Base-by-base conservation (phyloP, 164 flowering plant genomes). In the Brasenia schreberi region DNA sequence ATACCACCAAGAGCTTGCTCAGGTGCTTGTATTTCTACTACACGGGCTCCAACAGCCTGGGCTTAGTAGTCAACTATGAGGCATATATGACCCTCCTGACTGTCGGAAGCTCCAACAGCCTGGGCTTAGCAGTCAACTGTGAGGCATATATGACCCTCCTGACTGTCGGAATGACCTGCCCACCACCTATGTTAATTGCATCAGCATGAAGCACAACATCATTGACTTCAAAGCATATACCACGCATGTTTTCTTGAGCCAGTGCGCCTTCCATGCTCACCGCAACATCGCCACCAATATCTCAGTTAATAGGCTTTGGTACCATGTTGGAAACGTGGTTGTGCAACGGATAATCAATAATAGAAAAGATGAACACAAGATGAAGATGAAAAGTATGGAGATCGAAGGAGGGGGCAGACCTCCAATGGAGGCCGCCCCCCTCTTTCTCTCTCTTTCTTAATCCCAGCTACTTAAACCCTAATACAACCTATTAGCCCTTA, bases 1-100 rank as follows among this genome's bases (percentile, higher is more conserved):
- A 77, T 77, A 19, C 80, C 78, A 17, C 80, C 80, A 67, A 77
- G 80, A 0, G 77, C 80, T 33, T 71, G 73, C 45, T 71, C 73
- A 2, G 73, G 69, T 11, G 73, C 73, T 49, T 71, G 73, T 18
- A 71, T 71, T 66, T 71, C 73, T 27, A 71, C 73, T 62, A 71
- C 44, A 71, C 73, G 0, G 73, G 73, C 69, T 71, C 73, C 60
- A 71, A 53, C 7, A 71, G 73, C 61, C 69, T 59, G 19, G 64
- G 71, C 58, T 69, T 69, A 17, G 70, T 66, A 52, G 66, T 69
- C 59, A 69, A 18, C 66, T 69, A 66, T 5, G 71, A 63, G 12
- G 71, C 71, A 56, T 69, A 69, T 14, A 69, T 60, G 52, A 65
- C 73, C 66, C 69, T 66, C 44, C 73, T 71, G 17, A 66, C 66